These are phyloP conservation scores for Aegilops umbellulata DNA, from an alignment of 176 grass and related monocot genomes.

Conservation along the genomic window DNA sequence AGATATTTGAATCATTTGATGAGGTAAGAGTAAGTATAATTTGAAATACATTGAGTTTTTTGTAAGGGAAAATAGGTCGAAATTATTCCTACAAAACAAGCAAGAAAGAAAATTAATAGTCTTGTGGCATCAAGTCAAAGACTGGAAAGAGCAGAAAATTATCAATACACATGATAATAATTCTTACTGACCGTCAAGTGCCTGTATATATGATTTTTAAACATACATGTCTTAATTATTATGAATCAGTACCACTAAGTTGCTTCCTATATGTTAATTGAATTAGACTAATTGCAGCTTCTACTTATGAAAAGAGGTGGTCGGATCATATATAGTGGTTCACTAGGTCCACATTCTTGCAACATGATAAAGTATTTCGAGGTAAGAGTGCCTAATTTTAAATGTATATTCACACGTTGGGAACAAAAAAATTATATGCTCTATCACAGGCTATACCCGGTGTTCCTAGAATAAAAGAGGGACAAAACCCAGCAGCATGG, in stretches of 20 bases:
- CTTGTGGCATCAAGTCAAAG: background rate
- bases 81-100: background rate
- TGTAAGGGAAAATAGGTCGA: too few species aligned
- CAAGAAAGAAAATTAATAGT: background rate
- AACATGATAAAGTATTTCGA: conserved; percentile 89
- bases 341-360: conserved; percentile 61
- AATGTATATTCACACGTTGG: background rate
- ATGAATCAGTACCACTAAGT: background rate
- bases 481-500: conserved; percentile 81
- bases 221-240: background rate
- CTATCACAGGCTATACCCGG: conserved; percentile 61
- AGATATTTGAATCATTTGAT: conserved; percentile 94
- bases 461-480: conserved; percentile 64
- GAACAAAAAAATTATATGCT: background rate
- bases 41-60: background rate
- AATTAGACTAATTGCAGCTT: conserved; percentile 48
- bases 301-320: conserved; percentile 91
- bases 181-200: background rate
- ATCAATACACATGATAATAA: too few species aligned
- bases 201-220: background rate
- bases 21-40: conserved; percentile 44
- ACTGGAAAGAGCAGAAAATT: background rate
- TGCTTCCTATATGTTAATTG: background rate
- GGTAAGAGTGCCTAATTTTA: conserved; percentile 38
- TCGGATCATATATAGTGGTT: conserved; percentile 72